Conservation (phyloP, 345 rosid genomes). For the Murraya paniculata region DNA sequence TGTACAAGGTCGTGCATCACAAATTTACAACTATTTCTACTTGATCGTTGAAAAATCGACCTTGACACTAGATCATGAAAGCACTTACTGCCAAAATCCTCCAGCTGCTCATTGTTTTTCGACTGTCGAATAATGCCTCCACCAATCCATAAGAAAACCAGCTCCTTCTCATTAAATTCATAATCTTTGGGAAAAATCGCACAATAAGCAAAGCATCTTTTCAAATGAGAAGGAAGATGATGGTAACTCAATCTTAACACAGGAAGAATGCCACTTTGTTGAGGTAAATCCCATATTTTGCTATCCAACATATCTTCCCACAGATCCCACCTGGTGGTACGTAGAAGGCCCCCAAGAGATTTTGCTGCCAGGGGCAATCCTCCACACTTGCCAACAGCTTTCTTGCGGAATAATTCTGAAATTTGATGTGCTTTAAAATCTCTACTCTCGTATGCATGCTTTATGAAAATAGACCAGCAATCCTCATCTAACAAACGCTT, state of each 20-base stretch:
- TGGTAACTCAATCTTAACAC: background rate
- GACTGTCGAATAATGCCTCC: background rate
- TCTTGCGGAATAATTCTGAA: background rate
- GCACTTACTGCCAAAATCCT: background rate
- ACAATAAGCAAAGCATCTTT: slow-evolving; percentile 1
- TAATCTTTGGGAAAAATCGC: background rate
- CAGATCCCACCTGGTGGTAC: background rate
- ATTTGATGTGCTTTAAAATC: background rate
- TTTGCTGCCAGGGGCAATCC: background rate
- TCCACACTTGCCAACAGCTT: background rate
- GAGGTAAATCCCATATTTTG: background rate
- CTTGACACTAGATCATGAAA: slow-evolving; percentile 4
- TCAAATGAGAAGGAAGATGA: background rate
- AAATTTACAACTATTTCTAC: background rate
- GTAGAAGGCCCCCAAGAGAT: background rate
- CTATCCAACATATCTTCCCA: background rate
- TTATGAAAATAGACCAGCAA: background rate
- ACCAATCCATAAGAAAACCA: background rate
- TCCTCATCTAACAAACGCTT: background rate
- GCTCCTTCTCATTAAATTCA: background rate
- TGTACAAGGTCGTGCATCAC: background rate
- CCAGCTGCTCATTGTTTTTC: background rate
- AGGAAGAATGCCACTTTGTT: background rate
- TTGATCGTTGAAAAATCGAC: slow-evolving; percentile 16
- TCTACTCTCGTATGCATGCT: background rate